Evolutionary conservation across 345 rosid genomes (phyloP).

Genomic region (Rhodamnia argentea): DNA sequence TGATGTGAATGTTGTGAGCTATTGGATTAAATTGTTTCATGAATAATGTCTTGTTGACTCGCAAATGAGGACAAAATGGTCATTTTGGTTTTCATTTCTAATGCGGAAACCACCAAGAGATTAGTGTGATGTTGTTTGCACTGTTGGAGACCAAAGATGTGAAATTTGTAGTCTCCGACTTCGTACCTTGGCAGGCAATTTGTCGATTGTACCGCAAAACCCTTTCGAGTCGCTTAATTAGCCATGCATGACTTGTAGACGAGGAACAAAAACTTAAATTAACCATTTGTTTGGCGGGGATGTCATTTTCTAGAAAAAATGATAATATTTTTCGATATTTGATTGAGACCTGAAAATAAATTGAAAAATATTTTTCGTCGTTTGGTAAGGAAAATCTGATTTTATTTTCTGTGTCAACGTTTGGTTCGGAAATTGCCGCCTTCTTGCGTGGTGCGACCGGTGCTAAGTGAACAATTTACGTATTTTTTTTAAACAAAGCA

Average conservation of each 20-base stretch:
- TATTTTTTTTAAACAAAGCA: too few relatives aligned
- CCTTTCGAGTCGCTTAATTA: not conserved
- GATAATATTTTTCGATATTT: too few relatives aligned
- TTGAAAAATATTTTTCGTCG: too few relatives aligned
- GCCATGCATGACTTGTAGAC: not conserved
- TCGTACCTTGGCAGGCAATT: not conserved
- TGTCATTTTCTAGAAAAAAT: too few relatives aligned
- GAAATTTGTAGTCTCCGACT: not conserved
- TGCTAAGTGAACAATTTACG: too few relatives aligned
- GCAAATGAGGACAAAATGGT: not conserved
- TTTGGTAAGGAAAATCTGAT: too few relatives aligned
- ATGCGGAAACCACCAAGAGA: not conserved
- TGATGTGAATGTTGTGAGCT: not conserved
- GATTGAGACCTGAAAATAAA: too few relatives aligned
- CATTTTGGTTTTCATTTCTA: not conserved
- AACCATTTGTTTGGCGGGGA: too few relatives aligned
- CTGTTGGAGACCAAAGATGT: not conserved
- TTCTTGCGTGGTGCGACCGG: too few relatives aligned
- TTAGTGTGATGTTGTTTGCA: not conserved
- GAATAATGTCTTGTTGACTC: not conserved
- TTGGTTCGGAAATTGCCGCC: too few relatives aligned
- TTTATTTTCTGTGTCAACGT: too few relatives aligned
- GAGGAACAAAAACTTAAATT: not conserved
- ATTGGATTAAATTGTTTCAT: not conserved
- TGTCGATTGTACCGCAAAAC: fast-evolving